These are phyloP conservation scores for Mycena epipterygia DNA, from an alignment of 768 basidiomycete genomes.

Conservation along the genomic window DNA sequence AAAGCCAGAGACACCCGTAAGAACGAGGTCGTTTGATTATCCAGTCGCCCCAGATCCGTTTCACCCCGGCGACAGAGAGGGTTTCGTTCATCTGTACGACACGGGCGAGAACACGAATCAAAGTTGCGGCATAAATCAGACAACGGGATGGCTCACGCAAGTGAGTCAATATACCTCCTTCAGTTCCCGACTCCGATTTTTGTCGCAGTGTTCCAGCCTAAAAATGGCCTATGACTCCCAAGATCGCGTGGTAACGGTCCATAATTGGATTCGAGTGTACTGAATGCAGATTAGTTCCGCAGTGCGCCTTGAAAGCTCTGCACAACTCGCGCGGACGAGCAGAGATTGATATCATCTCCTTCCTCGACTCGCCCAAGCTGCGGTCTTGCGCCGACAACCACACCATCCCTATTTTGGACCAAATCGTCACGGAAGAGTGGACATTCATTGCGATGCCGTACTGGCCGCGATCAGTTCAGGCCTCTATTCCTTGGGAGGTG, in stretches of 20 bases:
- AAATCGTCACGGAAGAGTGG: constrained; percentile 33
- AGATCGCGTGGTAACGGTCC: constrained; percentile 28
- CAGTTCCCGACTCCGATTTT: neutral
- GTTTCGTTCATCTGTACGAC: constrained; percentile 23
- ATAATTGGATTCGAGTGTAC: neutral
- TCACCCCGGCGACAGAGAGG: constrained; percentile 20
- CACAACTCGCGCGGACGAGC: constrained; percentile 24
- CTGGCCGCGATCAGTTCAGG: constrained; percentile 32
- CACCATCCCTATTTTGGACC: constrained; percentile 35
- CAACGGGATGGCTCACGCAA: constrained; percentile 35
- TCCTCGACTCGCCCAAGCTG: constrained; percentile 31
- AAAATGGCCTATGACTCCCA: constrained; percentile 37
- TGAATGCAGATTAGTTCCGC: neutral
- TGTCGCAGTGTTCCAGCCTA: constrained; percentile 23
- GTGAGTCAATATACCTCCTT: constrained; percentile 9
- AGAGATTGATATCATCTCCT: constrained; percentile 32
- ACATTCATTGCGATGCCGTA: constrained; percentile 37
- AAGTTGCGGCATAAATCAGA: constrained; percentile 24
- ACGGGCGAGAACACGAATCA: neutral
- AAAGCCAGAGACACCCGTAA: constrained; percentile 26
- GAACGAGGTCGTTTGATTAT: neutral
- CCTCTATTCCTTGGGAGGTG: constrained; percentile 36
- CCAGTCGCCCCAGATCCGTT: constrained; percentile 25
- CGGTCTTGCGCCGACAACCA: constrained; percentile 35
- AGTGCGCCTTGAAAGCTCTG: constrained; percentile 34